phyloP scores from a whole-genome alignment of 2,329 filamentous ascomycete species.

The Diaporthe sp. region DNA sequence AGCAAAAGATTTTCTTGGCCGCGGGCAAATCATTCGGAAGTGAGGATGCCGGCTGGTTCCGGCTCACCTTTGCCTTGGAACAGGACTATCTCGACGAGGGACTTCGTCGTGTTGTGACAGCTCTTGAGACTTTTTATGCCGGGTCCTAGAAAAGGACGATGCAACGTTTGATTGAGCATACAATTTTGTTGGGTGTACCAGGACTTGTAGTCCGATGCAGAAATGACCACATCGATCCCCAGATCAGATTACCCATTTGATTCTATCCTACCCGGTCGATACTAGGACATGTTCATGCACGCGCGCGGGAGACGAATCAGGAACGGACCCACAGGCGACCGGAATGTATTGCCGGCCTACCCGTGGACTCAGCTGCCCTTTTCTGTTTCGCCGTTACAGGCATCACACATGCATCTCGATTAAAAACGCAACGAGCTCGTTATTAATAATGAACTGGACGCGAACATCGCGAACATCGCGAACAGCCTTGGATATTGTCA shows the following conservation, averaged over 20 bases:
- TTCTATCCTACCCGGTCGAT: constrained; percentile 8
- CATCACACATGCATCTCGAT: not conserved
- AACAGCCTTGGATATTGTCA: not conserved
- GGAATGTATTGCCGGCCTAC: not conserved
- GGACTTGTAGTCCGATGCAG: too few species aligned
- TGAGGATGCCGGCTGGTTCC: not conserved
- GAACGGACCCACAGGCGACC: not conserved
- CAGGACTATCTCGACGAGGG: not conserved
- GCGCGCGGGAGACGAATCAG: constrained; percentile 9
- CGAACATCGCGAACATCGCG: not conserved
- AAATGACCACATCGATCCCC: too few species aligned
- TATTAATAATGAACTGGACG: not conserved
- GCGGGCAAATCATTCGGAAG: not conserved
- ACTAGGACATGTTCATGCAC: constrained; percentile 14
- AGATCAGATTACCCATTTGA: too few species aligned
- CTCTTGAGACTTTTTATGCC: not conserved
- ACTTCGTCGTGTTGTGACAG: not conserved
- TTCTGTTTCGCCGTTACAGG: not conserved
- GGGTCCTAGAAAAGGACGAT: too few species aligned
- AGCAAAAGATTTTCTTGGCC: not conserved
- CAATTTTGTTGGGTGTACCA: too few species aligned
- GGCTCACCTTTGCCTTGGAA: not conserved
- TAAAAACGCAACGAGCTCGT: not conserved
- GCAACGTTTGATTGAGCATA: too few species aligned
- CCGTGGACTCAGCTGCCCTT: not conserved